Base-by-base conservation (phyloP, 1,284 basidiomycete genomes). In the Ceratobasidium sp. region DNA sequence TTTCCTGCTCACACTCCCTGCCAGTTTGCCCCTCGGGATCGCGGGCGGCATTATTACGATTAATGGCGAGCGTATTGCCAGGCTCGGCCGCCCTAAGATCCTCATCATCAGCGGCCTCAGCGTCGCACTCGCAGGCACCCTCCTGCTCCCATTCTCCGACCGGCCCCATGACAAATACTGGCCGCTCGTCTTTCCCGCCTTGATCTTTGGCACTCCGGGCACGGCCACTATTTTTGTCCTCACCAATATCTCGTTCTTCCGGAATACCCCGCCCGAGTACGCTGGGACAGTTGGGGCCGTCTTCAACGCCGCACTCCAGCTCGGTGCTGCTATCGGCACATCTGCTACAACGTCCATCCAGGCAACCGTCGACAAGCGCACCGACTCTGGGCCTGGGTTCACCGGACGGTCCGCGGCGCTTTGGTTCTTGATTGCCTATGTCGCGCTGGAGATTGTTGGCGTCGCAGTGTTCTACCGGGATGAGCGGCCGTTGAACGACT, bases 101-200 rank as follows among this genome's bases (percentile, higher is more conserved):
- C 77, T 85, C 59, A 82, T 86, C 74, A 77, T 85, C 16, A 73
- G 75, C 48, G 84, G 82, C 7, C 80, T 83, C 33, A 75, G 75
- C 36, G 72, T 83, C 73, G 75, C 81, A 44, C 77, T 83, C 38
- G 73, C 81, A 38, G 81, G 83, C n/a, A 84, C 82, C 1, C 72
- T 81, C 38, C 77, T 86, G 14, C 77, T 86, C 46, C 82, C 83
- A 1, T 78, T 83, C 59, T 81, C 81, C 0, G 81, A 84, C 69
- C 48, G 51, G 30, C 69, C 78, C 1, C 80, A 81, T 11, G 77
- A 79, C 7, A 77, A 80, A 21, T 86, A 86, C 77, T 86, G 83
- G 83, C 75, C 77, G 0, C 80, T 80, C 73, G 79, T 82, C 59
- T 83, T 86, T 75, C 85, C 86, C 25, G 85, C 81, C 23, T 84